These are phyloP conservation scores for Thelonectria olida DNA, from an alignment of 2,329 filamentous ascomycete genomes.

Conservation along the genomic window DNA sequence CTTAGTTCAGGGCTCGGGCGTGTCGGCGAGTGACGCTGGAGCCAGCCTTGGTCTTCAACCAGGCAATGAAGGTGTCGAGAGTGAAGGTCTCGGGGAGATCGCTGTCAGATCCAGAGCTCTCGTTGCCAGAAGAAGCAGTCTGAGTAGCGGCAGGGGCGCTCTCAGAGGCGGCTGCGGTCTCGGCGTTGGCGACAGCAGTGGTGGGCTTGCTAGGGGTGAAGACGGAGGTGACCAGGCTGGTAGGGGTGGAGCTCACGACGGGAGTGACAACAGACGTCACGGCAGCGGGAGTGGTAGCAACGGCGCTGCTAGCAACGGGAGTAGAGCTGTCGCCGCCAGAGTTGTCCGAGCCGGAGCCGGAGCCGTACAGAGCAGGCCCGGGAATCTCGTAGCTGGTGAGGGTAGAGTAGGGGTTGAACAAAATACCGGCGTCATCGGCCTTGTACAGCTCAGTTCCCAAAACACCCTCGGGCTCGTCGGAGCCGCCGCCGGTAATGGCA, in stretches of 20 bases:
- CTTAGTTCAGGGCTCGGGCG: constrained; percentile 32
- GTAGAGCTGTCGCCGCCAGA: constrained; percentile 11
- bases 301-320: constrained; percentile 10
- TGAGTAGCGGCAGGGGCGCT: constrained; percentile 3
- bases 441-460: constrained; percentile 45
- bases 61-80: constrained; percentile 35
- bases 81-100: constrained; percentile 36
- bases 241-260: constrained; percentile 5
- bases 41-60: constrained; percentile 24
- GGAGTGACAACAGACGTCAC: constrained; percentile 10
- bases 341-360: constrained; percentile 23
- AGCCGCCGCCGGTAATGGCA: constrained; percentile 53
- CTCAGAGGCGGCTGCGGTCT: background rate
- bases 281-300: constrained; percentile 21
- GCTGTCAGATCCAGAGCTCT: background rate
- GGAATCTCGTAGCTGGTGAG: constrained; percentile 40
- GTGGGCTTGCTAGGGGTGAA: constrained; percentile 15
- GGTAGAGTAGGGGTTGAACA: constrained; percentile 44
- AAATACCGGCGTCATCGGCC: constrained; percentile 43
- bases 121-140: constrained; percentile 3
- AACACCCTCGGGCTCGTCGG: constrained; percentile 45
- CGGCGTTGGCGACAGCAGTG: background rate
- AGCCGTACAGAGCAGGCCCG: constrained; percentile 41
- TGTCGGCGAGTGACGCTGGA: constrained; percentile 31
- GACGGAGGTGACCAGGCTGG: constrained; percentile 19